A percentile compares a stretch with the other conserved stretches of the same genome.
phyloP scores from a whole-genome alignment of 1,139 yeast genomes.

The Trichomonascaceae sp. region DNA sequence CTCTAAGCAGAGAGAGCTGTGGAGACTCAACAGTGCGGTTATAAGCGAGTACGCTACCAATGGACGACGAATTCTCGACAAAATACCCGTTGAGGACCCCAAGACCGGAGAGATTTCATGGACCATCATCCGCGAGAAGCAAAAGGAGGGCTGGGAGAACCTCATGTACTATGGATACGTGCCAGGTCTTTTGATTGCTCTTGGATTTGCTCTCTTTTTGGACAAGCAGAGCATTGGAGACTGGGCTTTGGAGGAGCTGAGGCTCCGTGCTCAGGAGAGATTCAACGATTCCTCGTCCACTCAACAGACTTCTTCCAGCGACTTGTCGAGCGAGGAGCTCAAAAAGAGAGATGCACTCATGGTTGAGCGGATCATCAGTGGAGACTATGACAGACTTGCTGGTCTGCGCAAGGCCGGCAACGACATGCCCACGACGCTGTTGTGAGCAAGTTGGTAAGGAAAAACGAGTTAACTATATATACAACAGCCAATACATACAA shows the following conservation, averaged over 20 bases:
- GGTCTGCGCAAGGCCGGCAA: conserved; percentile 43
- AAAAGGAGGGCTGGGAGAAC: conserved; percentile 79
- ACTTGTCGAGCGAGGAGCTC: conserved; percentile 45
- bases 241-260: conserved; percentile 79
- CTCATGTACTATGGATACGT: conserved; percentile 57
- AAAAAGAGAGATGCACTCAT: conserved; percentile 66
- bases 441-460: conserved; percentile 11
- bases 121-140: conserved; percentile 64
- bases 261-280: conserved; percentile 60
- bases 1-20: conserved; percentile 45
- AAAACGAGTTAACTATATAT: too few relatives aligned
- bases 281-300: conserved; percentile 50
- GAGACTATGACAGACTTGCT: conserved; percentile 72
- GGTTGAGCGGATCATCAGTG: conserved; percentile 69
- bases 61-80: conserved; percentile 61
- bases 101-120: conserved; percentile 68
- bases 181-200: conserved; percentile 42
- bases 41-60: conserved; percentile 44
- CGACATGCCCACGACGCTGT: conserved; percentile 24
- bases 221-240: conserved; percentile 36
- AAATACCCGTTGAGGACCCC: conserved; percentile 72
- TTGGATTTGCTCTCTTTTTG: conserved; percentile 35
- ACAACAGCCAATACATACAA: too few relatives aligned
- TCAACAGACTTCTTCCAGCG: conserved; percentile 37
- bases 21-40: conserved; percentile 50